Percentiles rank a stretch among this genome's conserved stretches.
phyloP scores from a whole-genome alignment of 176 grass and related monocot genomes.

The Musa itinerans region DNA sequence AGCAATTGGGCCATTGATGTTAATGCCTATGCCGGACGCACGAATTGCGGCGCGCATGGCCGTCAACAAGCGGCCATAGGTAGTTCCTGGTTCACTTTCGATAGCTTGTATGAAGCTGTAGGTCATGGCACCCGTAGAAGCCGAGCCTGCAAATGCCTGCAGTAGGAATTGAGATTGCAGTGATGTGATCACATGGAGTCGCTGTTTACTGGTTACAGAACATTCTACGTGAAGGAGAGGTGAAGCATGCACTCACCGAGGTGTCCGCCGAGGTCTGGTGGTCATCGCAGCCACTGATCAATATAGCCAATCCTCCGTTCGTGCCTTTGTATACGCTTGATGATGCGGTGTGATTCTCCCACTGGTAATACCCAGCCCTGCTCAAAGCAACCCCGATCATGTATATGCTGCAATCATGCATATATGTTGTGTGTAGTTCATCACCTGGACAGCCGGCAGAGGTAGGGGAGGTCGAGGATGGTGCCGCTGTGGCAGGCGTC shows the following conservation, averaged over 20 bases:
- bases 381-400: neutral
- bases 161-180: neutral
- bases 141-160: slow-evolving; percentile 38
- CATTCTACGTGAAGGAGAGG: neutral
- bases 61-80: slow-evolving; percentile 60
- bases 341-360: slow-evolving; percentile 51
- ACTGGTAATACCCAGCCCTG: slow-evolving; percentile 64
- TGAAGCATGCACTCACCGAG: slow-evolving; percentile 21
- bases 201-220: neutral
- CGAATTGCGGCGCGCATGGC: slow-evolving; percentile 65
- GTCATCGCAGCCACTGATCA: slow-evolving; percentile 88
- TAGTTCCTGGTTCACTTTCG: slow-evolving; percentile 46
- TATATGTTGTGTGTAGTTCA: neutral
- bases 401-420: neutral
- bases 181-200: neutral
- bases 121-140: slow-evolving; percentile 74
- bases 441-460: slow-evolving; percentile 71
- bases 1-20: slow-evolving; percentile 39
- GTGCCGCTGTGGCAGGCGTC: slow-evolving; percentile 94
- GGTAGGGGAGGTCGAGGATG: slow-evolving; percentile 68
- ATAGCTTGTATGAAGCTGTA: slow-evolving; percentile 76
- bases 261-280: slow-evolving; percentile 64
- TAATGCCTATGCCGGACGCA: slow-evolving; percentile 18
- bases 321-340: slow-evolving; percentile 38
- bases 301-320: slow-evolving; percentile 56